Evolutionary conservation across 1,284 basidiomycete genomes (phyloP).

Genomic region (Trichosporon faecale): DNA sequence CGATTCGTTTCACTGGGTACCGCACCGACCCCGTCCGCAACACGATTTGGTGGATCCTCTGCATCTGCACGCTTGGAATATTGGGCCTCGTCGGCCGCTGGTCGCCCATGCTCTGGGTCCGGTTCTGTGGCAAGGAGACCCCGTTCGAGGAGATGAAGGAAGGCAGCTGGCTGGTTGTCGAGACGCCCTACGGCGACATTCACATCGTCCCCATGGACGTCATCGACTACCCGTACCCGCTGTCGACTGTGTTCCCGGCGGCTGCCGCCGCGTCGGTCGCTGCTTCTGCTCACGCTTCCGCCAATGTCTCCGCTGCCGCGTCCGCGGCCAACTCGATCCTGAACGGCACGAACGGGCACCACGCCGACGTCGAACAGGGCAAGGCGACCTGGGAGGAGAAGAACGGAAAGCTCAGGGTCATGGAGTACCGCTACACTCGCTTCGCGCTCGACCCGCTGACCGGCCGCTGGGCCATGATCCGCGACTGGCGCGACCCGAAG

Average conservation of each 20-base stretch:
- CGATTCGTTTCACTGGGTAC: slow-evolving; percentile 87
- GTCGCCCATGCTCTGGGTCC: slow-evolving; percentile 87
- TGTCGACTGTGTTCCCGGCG: slow-evolving; percentile 70
- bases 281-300: not conserved
- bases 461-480: slow-evolving; percentile 77
- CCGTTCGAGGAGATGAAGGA: slow-evolving; percentile 71
- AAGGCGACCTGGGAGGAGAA: slow-evolving; percentile 49
- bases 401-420: slow-evolving; percentile 56
- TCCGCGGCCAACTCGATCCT: slow-evolving; percentile 22
- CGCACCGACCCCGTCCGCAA: slow-evolving; percentile 65
- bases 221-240: slow-evolving; percentile 69
- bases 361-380: slow-evolving; percentile 44
- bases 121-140: slow-evolving; percentile 77
- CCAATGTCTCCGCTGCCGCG: slow-evolving; percentile 23
- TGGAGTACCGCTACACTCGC: slow-evolving; percentile 75
- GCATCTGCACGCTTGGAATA: slow-evolving; percentile 69
- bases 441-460: slow-evolving; percentile 82
- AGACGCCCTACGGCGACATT: slow-evolving; percentile 81
- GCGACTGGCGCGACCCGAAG: slow-evolving; percentile 85
- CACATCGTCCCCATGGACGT: slow-evolving; percentile 68
- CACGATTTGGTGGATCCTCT: slow-evolving; percentile 69
- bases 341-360: slow-evolving; percentile 29
- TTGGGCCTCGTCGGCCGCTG: slow-evolving; percentile 84
- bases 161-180: slow-evolving; percentile 77
- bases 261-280: slow-evolving; percentile 25